Percentiles rank a stretch among this genome's conserved stretches.
phyloP scores from a whole-genome alignment of 768 basidiomycete genomes.

The Zangia roseola region DNA sequence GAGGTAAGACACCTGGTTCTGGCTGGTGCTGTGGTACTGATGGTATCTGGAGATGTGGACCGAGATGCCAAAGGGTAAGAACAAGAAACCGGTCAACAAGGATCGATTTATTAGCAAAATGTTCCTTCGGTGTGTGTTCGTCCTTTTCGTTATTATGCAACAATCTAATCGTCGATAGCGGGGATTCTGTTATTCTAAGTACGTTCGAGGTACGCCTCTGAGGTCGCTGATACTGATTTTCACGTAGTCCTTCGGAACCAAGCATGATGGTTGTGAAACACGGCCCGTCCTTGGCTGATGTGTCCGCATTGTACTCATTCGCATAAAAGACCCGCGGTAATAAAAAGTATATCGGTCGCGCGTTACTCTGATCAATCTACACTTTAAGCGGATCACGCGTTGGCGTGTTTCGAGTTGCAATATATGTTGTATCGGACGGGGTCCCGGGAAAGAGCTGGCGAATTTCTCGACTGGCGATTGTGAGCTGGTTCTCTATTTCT shows the following conservation, averaged over 20 bases:
- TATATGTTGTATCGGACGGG: not conserved
- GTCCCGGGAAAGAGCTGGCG: conserved; percentile 47
- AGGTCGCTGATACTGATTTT: conserved; percentile 35
- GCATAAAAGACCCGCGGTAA: not conserved
- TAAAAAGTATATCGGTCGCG: not conserved
- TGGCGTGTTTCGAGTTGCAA: not conserved
- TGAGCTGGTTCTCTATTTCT: conserved; percentile 61
- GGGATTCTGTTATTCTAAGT: conserved; percentile 98
- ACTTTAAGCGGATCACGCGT: no score
- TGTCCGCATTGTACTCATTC: not conserved
- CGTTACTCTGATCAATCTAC: conserved; percentile 2
- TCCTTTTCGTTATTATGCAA: conserved; percentile 2
- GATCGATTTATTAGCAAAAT: conserved; percentile 99
- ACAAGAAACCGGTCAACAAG: conserved; percentile 98
- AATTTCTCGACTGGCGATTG: conserved; percentile 56
- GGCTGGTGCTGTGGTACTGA: conserved; percentile 7
- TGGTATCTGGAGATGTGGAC: conserved; percentile 87
- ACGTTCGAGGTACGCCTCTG: conserved; percentile 34
- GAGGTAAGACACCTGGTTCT: conserved; percentile 55
- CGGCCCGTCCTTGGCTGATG: not conserved
- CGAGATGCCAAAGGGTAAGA: conserved; percentile 95
- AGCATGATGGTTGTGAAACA: conserved; percentile 38
- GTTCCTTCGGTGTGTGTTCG: conserved; percentile 75
- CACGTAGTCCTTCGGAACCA: conserved; percentile 72
- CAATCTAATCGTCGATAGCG: conserved; percentile 45